phyloP scores from a whole-genome alignment of 1,284 basidiomycete genomes.

The Leucoagaricus sp. region DNA sequence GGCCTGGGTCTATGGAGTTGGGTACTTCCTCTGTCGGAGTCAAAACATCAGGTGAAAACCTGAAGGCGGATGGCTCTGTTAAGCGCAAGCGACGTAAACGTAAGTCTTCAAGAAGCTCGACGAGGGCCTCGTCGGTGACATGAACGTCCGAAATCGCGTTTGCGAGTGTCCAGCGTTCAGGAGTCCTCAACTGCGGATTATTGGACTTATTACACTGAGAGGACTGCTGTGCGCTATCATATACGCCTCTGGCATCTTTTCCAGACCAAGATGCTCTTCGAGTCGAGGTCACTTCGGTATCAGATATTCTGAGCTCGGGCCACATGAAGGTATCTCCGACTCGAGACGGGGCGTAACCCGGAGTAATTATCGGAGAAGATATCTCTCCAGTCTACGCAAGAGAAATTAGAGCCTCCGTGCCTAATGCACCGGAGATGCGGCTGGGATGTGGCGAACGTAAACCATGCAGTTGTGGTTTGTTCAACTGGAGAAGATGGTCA shows the following conservation, averaged over 20 bases:
- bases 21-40: slow-evolving; percentile 5
- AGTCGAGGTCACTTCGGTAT: slow-evolving; percentile 1
- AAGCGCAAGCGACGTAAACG: slow-evolving; percentile 17
- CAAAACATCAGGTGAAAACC: not conserved
- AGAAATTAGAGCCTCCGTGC: slow-evolving; percentile 31
- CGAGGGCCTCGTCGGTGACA: slow-evolving; percentile 32
- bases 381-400: slow-evolving; percentile 34
- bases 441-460: slow-evolving; percentile 10
- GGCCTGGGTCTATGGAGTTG: not conserved
- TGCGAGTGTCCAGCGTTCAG: slow-evolving; percentile 25
- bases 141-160: slow-evolving; percentile 30
- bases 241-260: not conserved
- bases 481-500: not conserved
- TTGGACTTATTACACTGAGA: not conserved
- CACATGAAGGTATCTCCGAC: slow-evolving; percentile 13
- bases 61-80: not conserved
- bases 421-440: slow-evolving; percentile 15
- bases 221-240: not conserved
- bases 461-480: slow-evolving; percentile 9
- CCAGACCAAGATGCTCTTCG: slow-evolving; percentile 5
- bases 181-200: not conserved
- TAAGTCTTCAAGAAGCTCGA: slow-evolving; percentile 33
- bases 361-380: slow-evolving; percentile 15
- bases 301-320: slow-evolving; percentile 12
- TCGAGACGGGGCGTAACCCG: slow-evolving; percentile 11